Evolutionary conservation across 257 asterid species (phyloP).

Genomic region (Solanum etuberosum): DNA sequence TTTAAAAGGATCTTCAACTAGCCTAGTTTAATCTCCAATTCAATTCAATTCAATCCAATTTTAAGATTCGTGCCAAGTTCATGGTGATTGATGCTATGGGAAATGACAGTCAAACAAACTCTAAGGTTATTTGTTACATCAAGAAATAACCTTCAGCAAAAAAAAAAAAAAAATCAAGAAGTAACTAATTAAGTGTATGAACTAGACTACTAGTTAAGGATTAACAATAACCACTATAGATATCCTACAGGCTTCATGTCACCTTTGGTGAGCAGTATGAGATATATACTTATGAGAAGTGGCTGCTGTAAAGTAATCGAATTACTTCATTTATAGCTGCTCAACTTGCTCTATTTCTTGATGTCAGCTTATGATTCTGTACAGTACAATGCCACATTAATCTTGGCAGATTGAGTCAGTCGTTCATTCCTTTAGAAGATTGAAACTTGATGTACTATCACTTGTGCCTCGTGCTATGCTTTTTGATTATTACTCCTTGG

Average conservation of each 20-base stretch:
- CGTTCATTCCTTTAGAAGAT: background rate
- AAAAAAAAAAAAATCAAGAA: background rate
- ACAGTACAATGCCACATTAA: background rate
- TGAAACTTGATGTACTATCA: background rate
- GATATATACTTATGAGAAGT: background rate
- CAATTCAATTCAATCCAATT: no score
- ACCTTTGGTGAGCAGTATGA: background rate
- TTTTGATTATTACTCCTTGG: background rate
- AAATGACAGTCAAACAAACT: background rate
- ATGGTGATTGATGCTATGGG: no score
- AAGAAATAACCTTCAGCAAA: background rate
- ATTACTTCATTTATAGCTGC: background rate
- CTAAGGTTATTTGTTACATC: background rate
- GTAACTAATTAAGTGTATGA: background rate
- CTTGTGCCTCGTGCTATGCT: background rate
- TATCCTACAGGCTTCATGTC: background rate
- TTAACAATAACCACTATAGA: background rate
- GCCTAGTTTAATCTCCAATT: no score
- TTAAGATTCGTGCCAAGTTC: no score
- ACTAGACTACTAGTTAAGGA: background rate
- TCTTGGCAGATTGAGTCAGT: background rate
- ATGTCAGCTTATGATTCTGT: background rate
- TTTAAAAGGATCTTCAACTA: no score
- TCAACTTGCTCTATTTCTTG: background rate
- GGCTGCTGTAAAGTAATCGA: background rate